A percentile compares a stretch with the other conserved stretches of the same genome.
Conservation (phyloP, 1,139 yeast species). For the Scheffersomyces insectosa region DNA sequence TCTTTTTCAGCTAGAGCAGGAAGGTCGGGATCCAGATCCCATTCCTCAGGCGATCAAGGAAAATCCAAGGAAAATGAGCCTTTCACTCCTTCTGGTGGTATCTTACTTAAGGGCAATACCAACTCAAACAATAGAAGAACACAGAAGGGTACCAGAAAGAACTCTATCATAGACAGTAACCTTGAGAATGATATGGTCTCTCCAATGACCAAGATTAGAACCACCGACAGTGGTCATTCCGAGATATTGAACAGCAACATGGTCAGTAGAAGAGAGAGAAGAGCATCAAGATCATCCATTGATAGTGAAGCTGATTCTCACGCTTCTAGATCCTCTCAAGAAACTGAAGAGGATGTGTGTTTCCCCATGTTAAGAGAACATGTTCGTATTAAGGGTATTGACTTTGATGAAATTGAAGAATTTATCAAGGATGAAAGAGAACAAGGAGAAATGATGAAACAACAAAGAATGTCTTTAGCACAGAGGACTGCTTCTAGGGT, state of each 20-base stretch:
- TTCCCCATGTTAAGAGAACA: constrained; percentile 87
- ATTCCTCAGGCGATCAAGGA: constrained; percentile 27
- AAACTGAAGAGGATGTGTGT: constrained; percentile 96
- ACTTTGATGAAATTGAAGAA: constrained; percentile 77
- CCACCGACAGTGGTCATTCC: constrained; percentile 34
- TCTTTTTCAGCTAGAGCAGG: constrained; percentile 17
- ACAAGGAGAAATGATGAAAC: constrained; percentile 22
- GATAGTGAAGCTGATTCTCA: constrained; percentile 72
- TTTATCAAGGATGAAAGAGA: constrained; percentile 58
- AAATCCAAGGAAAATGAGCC: constrained; percentile 9
- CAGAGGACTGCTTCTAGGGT: constrained; percentile 30
- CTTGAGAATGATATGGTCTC: constrained; percentile 31
- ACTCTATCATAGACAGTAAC: constrained; percentile 12
- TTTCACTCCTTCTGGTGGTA: constrained; percentile 8
- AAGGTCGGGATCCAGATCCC: constrained; percentile 29
- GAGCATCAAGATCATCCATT: constrained; percentile 39
- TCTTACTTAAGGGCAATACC: constrained; percentile 9
- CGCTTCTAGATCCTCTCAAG: constrained; percentile 72
- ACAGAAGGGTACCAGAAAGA: constrained; percentile 16
- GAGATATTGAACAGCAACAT: constrained; percentile 2
- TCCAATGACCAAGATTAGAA: constrained; percentile 32
- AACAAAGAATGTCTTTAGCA: constrained; percentile 34
- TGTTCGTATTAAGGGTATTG: constrained; percentile 69
- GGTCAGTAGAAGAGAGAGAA: constrained; percentile 20
- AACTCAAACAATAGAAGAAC: constrained; percentile 5